These are phyloP conservation scores for Candida sithepensis DNA, from an alignment of 805 yeast genomes.

Conservation along the genomic window DNA sequence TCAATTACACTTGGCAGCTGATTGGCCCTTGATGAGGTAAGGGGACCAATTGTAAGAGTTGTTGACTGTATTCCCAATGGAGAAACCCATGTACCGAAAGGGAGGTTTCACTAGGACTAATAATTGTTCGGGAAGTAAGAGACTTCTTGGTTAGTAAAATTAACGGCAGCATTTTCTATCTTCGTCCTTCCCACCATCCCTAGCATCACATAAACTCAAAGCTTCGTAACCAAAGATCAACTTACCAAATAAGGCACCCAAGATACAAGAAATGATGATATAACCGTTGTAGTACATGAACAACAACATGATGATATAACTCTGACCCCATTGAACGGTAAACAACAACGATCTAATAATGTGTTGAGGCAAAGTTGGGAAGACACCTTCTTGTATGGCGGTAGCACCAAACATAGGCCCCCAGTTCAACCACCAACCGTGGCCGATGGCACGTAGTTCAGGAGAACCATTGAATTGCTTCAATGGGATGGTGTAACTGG, in stretches of 20 bases:
- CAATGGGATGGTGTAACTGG: neutral
- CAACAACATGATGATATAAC: conserved; percentile 64
- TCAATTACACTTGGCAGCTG: too few species aligned
- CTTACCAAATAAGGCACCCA: conserved; percentile 61
- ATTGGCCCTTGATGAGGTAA: too few species aligned
- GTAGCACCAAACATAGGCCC: neutral
- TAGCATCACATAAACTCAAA: conserved; percentile 23
- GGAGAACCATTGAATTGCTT: conserved; percentile 15
- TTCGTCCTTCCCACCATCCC: conserved; percentile 26
- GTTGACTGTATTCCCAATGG: too few species aligned
- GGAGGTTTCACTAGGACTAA: too few species aligned
- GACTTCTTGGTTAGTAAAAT: too few species aligned
- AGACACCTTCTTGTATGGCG: conserved; percentile 9
- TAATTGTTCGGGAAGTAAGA: too few species aligned
- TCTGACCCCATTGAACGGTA: conserved; percentile 59
- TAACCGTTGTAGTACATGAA: conserved; percentile 77
- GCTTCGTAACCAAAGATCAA: conserved; percentile 39
- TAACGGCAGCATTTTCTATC: conserved; percentile 35
- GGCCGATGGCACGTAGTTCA: conserved; percentile 16
- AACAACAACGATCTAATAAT: conserved; percentile 45
- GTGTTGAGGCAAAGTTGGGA: conserved; percentile 50
- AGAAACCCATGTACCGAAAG: too few species aligned
- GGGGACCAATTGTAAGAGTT: too few species aligned
- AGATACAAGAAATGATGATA: conserved; percentile 56
- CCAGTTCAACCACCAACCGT: conserved; percentile 5